Evolutionary conservation across 441 rosid genomes (phyloP), one percentile per base, ranked within the genome.

Genomic region (Viola pubescens): DNA sequence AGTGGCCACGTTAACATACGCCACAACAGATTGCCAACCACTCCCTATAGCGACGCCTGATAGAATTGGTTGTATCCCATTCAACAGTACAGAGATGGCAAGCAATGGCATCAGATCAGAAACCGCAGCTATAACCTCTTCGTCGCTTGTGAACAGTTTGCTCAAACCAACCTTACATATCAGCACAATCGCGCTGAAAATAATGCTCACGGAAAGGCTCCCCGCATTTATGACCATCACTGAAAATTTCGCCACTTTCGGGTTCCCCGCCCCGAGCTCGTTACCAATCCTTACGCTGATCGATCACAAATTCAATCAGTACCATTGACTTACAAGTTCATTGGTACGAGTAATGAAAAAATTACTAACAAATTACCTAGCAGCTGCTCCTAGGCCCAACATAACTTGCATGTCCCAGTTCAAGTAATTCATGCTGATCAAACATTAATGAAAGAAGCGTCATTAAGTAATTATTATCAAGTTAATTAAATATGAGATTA

Each of bases 1-100:
- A 13, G 87, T 74, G 6, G 80, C 75, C 38, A 89, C 52, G 60
- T 87, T 89, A 34, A 89, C 85, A 66, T 85, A 89, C 9, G 97
- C 97, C 69, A 89, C 97, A 38, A 83, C 78, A 40, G 82, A 81
- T 77, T 89, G 97, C 95, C 97, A 82, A 10, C 97, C 95, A 63
- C 92, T 82, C n/a, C 97, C 97, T 70, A 89, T 83, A 4, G 97
- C 94, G 61, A 86, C 94, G 7, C 94, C 95, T 50, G 94, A 89
- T 72, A 89, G 89, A 10, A 89, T 83, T 16, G 97, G 97, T 56
- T 89, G 97, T 55, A 89, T 79, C 37, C 97, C 97, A 49, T 89
- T 89, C 45, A 89, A 69, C 69, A 89, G 70, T 40, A 87, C 79
- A 47, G 97, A 87, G 59, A 85, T 70, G 57, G 95, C 90, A 34